Percentiles rank a stretch among this genome's conserved stretches.
These are phyloP conservation scores for Citrus reticulata DNA, from an alignment of 345 rosid genomes.

Conservation along the genomic window DNA sequence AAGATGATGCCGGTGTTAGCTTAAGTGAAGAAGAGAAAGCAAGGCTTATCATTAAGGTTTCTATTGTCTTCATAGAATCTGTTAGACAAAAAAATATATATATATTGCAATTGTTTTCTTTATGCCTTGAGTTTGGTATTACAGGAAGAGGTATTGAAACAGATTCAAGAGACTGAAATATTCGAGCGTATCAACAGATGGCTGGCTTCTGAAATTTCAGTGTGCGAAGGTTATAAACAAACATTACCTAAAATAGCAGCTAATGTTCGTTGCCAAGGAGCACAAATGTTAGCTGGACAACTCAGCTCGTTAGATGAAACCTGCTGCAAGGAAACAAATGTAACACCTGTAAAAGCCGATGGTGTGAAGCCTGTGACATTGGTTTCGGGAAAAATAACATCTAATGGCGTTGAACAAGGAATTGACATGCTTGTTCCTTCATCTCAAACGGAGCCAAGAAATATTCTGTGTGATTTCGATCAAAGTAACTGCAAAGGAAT, in stretches of 20 bases:
- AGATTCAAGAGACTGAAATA: constrained; percentile 17
- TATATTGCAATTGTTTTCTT: not conserved
- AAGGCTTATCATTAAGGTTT: constrained; percentile 18
- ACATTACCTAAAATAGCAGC: constrained; percentile 17
- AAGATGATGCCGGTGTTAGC: constrained; percentile 9
- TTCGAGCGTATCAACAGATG: constrained; percentile 17
- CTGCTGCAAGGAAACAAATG: constrained; percentile 11
- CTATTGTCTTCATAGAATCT: not conserved
- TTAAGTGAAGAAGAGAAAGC: constrained; percentile 20
- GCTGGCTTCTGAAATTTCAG: constrained; percentile 14
- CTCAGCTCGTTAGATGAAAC: not conserved
- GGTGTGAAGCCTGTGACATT: not conserved
- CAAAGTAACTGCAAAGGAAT: constrained; percentile 9
- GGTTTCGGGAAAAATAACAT: constrained; percentile 16
- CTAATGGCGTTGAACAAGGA: constrained; percentile 10
- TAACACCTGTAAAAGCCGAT: not conserved
- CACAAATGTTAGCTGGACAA: constrained; percentile 20
- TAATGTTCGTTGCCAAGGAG: constrained; percentile 32
- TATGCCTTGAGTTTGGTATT: not conserved
- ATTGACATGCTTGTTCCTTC: constrained; percentile 22
- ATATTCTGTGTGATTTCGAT: constrained; percentile 4
- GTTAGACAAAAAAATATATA: too few relatives aligned
- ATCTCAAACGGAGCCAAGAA: constrained; percentile 3
- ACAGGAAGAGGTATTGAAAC: constrained; percentile 25
- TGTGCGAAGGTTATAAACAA: not conserved